Evolutionary conservation across 257 asterid species (phyloP).

Genomic region (Capsicum chinense): DNA sequence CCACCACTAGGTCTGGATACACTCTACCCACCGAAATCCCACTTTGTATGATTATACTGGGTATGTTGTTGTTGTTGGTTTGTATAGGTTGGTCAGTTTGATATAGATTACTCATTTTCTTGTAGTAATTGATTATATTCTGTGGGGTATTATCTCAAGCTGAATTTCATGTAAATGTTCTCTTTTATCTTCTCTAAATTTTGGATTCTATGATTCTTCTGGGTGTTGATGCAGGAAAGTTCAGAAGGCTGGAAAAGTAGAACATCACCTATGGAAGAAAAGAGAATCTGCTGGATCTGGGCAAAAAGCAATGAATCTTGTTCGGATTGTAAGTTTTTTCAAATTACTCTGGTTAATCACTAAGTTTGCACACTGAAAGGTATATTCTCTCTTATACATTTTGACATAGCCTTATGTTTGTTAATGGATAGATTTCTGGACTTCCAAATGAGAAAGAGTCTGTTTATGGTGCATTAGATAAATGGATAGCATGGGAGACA

Average conservation of each 20-base stretch:
- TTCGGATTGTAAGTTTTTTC: constrained; percentile 57
- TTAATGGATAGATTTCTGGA: constrained; percentile 61
- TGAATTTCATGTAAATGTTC: background rate
- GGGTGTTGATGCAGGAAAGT: constrained; percentile 46
- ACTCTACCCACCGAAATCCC: too few species aligned
- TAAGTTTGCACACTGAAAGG: constrained; percentile 7
- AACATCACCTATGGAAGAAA: constrained; percentile 85
- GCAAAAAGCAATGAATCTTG: constrained; percentile 75
- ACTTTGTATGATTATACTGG: too few species aligned
- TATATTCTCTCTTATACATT: background rate
- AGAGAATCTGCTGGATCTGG: constrained; percentile 86
- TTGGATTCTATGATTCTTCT: background rate
- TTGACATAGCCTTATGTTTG: background rate
- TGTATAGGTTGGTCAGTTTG: constrained; percentile 14
- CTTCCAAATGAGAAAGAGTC: constrained; percentile 87
- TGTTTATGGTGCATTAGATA: constrained; percentile 76
- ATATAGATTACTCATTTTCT: constrained; percentile 4
- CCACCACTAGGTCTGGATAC: too few species aligned
- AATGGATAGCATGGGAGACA: constrained; percentile 95
- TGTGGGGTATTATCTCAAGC: background rate
- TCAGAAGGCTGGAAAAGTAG: constrained; percentile 57
- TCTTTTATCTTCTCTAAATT: background rate
- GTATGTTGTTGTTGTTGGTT: background rate
- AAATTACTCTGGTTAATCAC: background rate
- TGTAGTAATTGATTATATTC: background rate